phyloP scores from a whole-genome alignment of 352 stramenopile genomes.

The Globisporangium orthogonon region DNA sequence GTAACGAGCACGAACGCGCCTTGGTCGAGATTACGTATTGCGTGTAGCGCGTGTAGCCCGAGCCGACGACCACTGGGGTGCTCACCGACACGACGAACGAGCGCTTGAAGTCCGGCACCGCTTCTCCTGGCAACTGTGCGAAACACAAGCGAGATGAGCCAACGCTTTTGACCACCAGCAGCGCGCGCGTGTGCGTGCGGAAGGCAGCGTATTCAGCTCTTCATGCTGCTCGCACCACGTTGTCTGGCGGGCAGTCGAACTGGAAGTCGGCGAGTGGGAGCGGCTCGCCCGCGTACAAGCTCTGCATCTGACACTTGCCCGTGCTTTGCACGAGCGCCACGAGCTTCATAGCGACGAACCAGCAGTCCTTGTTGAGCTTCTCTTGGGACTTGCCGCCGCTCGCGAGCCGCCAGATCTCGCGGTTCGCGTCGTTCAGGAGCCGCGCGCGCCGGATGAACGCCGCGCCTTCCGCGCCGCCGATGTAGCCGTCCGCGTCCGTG shows the following conservation, averaged over 20 bases:
- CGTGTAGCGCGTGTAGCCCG: slow-evolving; percentile 80
- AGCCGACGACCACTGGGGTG: slow-evolving; percentile 72
- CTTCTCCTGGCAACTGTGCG: slow-evolving; percentile 46
- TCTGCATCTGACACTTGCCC: slow-evolving; percentile 79
- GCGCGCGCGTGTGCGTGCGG: too few relatives aligned
- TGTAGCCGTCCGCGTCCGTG: slow-evolving; percentile 64
- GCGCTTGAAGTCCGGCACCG: slow-evolving; percentile 31
- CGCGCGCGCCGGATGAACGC: slow-evolving; percentile 75
- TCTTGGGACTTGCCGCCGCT: slow-evolving; percentile 86
- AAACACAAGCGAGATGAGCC: neutral
- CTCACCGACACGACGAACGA: slow-evolving; percentile 73
- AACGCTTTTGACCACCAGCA: too few relatives aligned
- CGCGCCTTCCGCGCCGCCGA: slow-evolving; percentile 68
- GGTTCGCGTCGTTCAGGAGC: slow-evolving; percentile 79
- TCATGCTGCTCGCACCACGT: slow-evolving; percentile 32
- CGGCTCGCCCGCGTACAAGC: slow-evolving; percentile 64
- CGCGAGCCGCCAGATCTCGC: slow-evolving; percentile 84
- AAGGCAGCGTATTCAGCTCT: too few relatives aligned
- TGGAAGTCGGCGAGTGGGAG: slow-evolving; percentile 77
- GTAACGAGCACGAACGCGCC: slow-evolving; percentile 20
- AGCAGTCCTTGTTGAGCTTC: slow-evolving; percentile 85
- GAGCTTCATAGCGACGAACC: slow-evolving; percentile 89
- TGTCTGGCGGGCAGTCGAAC: slow-evolving; percentile 72
- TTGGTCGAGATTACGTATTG: slow-evolving; percentile 86
- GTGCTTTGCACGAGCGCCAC: slow-evolving; percentile 82